Evolutionary conservation across 192 early-diverging fungal species (phyloP).

Genomic region (Backusella australiensis): DNA sequence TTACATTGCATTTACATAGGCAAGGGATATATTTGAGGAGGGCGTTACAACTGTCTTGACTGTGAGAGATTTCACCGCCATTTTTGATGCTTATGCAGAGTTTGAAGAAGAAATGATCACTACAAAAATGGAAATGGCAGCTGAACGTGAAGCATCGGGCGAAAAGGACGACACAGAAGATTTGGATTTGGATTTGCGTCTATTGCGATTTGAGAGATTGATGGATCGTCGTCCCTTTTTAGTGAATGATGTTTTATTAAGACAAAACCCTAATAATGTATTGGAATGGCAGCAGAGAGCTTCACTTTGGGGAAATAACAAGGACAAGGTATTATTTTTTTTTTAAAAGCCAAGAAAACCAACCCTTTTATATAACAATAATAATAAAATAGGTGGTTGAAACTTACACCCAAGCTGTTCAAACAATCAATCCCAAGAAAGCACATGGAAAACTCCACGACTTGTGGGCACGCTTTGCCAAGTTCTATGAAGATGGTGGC

Average conservation of each 20-base stretch:
- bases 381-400: slow-evolving; percentile 52
- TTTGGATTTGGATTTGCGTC: slow-evolving; percentile 75
- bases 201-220: slow-evolving; percentile 85
- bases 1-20: slow-evolving; percentile 50
- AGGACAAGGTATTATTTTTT: slow-evolving; percentile 41
- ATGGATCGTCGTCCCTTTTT: slow-evolving; percentile 92
- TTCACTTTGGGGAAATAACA: slow-evolving; percentile 59
- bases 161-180: slow-evolving; percentile 54
- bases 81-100: slow-evolving; percentile 97
- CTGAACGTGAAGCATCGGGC: slow-evolving; percentile 41
- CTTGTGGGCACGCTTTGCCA: slow-evolving; percentile 86
- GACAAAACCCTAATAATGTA: slow-evolving; percentile 90
- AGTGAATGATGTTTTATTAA: slow-evolving; percentile 88
- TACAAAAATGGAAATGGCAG: slow-evolving; percentile 69
- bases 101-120: slow-evolving; percentile 83
- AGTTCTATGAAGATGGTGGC: slow-evolving; percentile 63
- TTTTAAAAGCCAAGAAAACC: neutral
- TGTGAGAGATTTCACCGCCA: slow-evolving; percentile 88
- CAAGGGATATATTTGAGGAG: slow-evolving; percentile 94
- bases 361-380: neutral
- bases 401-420: slow-evolving; percentile 72
- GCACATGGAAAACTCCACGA: slow-evolving; percentile 74
- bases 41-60: slow-evolving; percentile 75
- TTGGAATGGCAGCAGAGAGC: slow-evolving; percentile 90
- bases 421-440: slow-evolving; percentile 74